Conservation (phyloP, 345 rosid species). For the Mangifera indica region DNA sequence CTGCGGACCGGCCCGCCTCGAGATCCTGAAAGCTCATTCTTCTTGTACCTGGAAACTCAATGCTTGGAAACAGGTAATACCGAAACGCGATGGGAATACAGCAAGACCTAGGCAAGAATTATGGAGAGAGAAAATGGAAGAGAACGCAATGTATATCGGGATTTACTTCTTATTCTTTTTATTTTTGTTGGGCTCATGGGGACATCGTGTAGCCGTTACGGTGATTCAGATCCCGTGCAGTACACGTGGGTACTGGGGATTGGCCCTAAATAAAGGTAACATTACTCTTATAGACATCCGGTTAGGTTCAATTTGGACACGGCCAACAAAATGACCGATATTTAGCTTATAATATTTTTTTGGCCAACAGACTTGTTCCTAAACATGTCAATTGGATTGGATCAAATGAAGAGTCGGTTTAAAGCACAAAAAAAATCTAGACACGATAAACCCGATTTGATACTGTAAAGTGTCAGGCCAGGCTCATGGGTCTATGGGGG, state of each 20-base stretch:
- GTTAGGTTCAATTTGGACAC: no score
- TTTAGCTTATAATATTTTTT: no score
- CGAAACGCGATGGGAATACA: not conserved
- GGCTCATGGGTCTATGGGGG: no score
- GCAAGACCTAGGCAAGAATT: not conserved
- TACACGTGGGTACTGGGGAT: constrained; percentile 16
- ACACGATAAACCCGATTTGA: no score
- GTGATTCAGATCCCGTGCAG: not conserved
- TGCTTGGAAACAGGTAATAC: not conserved
- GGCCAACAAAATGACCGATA: no score
- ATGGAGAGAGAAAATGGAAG: not conserved
- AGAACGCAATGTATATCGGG: not conserved
- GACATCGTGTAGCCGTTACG: constrained; percentile 7
- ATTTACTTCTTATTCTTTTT: not conserved
- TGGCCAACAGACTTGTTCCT: no score
- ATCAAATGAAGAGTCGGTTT: no score
- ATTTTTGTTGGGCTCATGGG: not conserved
- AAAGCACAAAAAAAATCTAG: no score
- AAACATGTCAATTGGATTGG: no score
- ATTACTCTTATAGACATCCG: no score
- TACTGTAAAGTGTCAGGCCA: no score
- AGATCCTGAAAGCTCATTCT: constrained; percentile 96
- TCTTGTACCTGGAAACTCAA: not conserved
- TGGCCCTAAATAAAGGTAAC: not conserved
- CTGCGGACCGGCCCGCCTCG: constrained; percentile 63